Evolutionary conservation across 1,139 yeast species (phyloP), one percentile per base, ranked within the genome.

Genomic region (Eremothecium coryli): DNA sequence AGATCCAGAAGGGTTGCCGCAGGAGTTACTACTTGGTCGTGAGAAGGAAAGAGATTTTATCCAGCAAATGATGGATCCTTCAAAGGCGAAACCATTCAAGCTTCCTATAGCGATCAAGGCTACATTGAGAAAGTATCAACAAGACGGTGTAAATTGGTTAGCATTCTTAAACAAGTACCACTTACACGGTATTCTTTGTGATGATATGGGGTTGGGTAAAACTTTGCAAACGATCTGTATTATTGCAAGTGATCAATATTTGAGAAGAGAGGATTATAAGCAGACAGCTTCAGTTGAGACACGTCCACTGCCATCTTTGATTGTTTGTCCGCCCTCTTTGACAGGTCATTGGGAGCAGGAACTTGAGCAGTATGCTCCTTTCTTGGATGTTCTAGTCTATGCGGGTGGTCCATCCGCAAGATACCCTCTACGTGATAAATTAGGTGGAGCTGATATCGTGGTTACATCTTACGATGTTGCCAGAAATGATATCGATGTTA

Each of bases 271-370:
- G 45, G 81, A 76, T 43, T 81, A 67, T 55, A 65, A 72, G 38
- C 52, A 52, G 24, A 76, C 93, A 0, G 60, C 69, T 18, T 68
- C 81, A 0, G 65, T 68, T n/a, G 95, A 86, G 46, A 72, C 70
- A 31, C 68, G 93, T 44, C 76, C 73, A 23, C 64, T 90, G 22
- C 95, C 98, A 0, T 76, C 95, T 0, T 63, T 93, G 46, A 76
- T 93, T 32, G 72, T 93, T 17, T 90, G 98, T 63, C 99, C 99
- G 1, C 97, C 98, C 0, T 85, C 97, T 1, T 71, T 93, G 45
- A 86, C 96, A 2, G 98, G 98, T 18, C 98, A 93, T 60, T 93
- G 99, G 99, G 94, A 86, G 56, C 95, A 85, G 57, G 99, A 93
- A 61, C 66, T 93, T 43, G 73, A 75, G 42, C 90, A 82, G 44